Conservation (phyloP, 73 alveolate species). For the Tetrahymena thermophila region DNA sequence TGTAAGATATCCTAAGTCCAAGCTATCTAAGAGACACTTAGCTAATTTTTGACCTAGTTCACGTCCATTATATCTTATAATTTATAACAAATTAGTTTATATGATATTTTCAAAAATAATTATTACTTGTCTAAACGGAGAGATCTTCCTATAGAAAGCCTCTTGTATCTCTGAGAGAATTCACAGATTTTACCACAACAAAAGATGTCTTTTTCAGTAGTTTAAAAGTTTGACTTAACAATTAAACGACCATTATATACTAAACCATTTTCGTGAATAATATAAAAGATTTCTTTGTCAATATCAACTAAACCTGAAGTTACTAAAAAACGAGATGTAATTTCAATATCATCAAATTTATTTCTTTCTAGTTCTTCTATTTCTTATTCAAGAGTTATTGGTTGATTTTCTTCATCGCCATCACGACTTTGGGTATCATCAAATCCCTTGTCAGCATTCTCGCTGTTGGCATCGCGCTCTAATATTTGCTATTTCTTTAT, state of each 20-base stretch:
- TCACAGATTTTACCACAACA: slow-evolving; percentile 98
- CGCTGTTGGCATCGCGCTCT: slow-evolving; percentile 17
- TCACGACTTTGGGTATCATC: slow-evolving; percentile 54
- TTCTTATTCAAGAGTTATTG: slow-evolving; percentile 49
- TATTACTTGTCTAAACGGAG: slow-evolving; percentile 81
- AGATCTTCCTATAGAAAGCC: slow-evolving; percentile 86
- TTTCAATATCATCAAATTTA: slow-evolving; percentile 57
- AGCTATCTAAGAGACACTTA: slow-evolving; percentile 85
- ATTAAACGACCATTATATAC: slow-evolving; percentile 97
- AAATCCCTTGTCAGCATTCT: slow-evolving; percentile 55
- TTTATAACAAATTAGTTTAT: too few relatives aligned
- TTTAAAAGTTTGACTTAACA: slow-evolving; percentile 90
- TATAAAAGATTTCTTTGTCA: slow-evolving; percentile 89
- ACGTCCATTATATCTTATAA: slow-evolving; percentile 79
- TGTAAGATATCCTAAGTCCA: slow-evolving; percentile 74
- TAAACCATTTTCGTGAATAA: slow-evolving; percentile 96
- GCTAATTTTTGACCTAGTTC: slow-evolving; percentile 96
- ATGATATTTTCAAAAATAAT: neutral
- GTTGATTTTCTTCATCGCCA: slow-evolving; percentile 69
- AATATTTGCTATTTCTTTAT: slow-evolving; percentile 3
- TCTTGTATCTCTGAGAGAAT: slow-evolving; percentile 91
- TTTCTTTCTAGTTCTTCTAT: slow-evolving; percentile 49
- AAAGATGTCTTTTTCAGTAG: slow-evolving; percentile 93
- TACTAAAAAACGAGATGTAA: slow-evolving; percentile 71
- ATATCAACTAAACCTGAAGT: slow-evolving; percentile 96